Percentiles rank a stretch among this genome's conserved stretches.
phyloP scores from a whole-genome alignment of 1,284 basidiomycete genomes.

The Tylopilus sp. region DNA sequence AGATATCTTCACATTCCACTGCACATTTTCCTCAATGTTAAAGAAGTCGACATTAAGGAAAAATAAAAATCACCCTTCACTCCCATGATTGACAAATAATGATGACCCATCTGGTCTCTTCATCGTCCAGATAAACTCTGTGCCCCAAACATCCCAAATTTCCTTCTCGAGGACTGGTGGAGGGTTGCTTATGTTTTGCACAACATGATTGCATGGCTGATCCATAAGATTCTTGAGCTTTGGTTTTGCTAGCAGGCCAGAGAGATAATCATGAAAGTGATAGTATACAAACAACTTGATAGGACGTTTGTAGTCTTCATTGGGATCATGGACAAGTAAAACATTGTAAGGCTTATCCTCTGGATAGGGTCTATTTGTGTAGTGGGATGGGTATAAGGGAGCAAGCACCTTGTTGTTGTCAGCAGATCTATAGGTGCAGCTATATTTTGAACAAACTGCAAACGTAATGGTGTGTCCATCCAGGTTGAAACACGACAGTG shows the following conservation, averaged over 20 bases:
- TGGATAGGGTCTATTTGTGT: background rate
- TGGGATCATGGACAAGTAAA: background rate
- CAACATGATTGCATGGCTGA: background rate
- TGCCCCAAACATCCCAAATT: background rate
- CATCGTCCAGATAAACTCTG: background rate
- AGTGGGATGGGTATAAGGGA: background rate
- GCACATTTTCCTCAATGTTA: background rate
- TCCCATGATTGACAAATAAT: background rate
- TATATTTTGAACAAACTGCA: background rate
- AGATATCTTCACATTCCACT: background rate
- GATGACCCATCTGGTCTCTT: background rate
- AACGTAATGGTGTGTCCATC: background rate
- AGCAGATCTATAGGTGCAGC: background rate
- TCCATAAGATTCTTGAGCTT: background rate
- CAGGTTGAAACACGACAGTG: background rate
- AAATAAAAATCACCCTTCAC: background rate
- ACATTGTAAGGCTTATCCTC: background rate
- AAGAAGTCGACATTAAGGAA: background rate
- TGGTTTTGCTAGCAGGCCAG: background rate
- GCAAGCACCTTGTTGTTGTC: too few species aligned
- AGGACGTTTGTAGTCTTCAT: background rate
- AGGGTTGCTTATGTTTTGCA: background rate
- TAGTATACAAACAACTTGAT: background rate
- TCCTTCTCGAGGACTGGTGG: too few species aligned
- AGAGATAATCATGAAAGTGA: background rate